Conservation (phyloP, 148 eudicot species). For the Fagopyrum homotropicum region DNA sequence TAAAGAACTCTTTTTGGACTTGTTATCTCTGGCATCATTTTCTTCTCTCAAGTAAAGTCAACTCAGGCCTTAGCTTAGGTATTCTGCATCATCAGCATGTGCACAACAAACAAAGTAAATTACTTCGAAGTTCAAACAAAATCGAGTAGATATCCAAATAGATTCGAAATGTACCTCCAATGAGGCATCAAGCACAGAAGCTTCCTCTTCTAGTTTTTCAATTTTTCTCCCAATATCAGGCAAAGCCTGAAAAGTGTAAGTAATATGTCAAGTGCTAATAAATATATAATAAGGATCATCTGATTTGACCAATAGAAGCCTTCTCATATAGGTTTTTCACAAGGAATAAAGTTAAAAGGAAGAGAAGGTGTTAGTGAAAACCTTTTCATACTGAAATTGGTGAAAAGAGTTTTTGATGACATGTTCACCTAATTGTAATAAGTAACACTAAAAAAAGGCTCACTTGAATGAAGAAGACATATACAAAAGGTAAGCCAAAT, state of each 20-base stretch:
- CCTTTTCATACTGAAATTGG: slow-evolving; percentile 98
- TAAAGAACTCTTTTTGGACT: slow-evolving; percentile 85
- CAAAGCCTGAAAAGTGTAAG: slow-evolving; percentile 49
- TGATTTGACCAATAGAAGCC: neutral
- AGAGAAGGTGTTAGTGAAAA: slow-evolving; percentile 19
- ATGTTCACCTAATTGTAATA: slow-evolving; percentile 54
- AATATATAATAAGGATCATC: neutral
- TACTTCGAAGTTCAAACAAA: neutral
- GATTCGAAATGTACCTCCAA: slow-evolving; percentile 57
- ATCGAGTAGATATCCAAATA: neutral
- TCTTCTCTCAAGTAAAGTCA: slow-evolving; percentile 72
- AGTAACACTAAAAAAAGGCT: too few relatives aligned
- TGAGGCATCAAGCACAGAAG: slow-evolving; percentile 75
- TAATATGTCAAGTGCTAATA: neutral
- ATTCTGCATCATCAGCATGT: slow-evolving; percentile 79
- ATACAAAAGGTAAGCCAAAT: too few relatives aligned
- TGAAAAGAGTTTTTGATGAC: slow-evolving; percentile 91
- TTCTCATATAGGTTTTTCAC: neutral
- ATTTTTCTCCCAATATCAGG: slow-evolving; percentile 85
- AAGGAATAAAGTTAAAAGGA: neutral
- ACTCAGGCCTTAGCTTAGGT: slow-evolving; percentile 74
- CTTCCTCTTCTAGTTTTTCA: slow-evolving; percentile 82
- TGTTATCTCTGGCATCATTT: slow-evolving; percentile 88
- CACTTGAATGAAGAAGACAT: too few relatives aligned
- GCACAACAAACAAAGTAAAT: slow-evolving; percentile 16